These are phyloP conservation scores for Colletotrichum sp. DNA, from an alignment of 2,329 filamentous ascomycete genomes.

Conservation along the genomic window DNA sequence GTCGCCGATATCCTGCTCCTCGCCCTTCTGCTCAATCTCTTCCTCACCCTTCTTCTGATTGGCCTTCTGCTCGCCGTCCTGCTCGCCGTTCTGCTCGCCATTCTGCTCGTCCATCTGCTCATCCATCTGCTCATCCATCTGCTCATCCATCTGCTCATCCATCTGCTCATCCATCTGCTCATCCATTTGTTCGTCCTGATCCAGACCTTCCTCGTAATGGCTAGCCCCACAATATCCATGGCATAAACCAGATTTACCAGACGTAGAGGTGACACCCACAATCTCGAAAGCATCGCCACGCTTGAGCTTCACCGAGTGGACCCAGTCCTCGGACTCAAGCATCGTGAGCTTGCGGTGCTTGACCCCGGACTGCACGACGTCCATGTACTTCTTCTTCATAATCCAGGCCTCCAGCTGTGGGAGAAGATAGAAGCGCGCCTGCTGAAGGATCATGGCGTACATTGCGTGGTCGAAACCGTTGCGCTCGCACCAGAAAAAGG, in stretches of 20 bases:
- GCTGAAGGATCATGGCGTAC: conserved; percentile 35
- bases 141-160: not conserved
- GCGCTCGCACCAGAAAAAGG: conserved; percentile 35
- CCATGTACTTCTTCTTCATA: conserved; percentile 19
- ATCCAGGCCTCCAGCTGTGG: conserved; percentile 29
- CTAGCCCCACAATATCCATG: not conserved
- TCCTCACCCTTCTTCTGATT: not conserved
- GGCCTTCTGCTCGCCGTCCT: not conserved
- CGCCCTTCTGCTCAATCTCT: not conserved
- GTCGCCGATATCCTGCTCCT: not conserved
- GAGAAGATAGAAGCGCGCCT: conserved; percentile 37
- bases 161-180: not conserved
- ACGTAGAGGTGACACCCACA: not conserved
- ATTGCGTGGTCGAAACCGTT: conserved; percentile 36
- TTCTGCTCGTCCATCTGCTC: not conserved
- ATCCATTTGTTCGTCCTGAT: not conserved
- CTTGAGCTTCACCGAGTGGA: not conserved
- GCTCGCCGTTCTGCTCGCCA: not conserved
- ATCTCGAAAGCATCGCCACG: not conserved
- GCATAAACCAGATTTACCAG: not conserved
- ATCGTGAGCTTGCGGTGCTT: not conserved
- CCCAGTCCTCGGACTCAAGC: not conserved
- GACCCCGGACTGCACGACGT: conserved; percentile 19
- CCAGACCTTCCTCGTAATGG: not conserved
- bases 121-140: not conserved